Evolutionary conservation across 352 stramenopile genomes (phyloP), one percentile per base, ranked within the genome.

Genomic region (Globisporangium spiculum): DNA sequence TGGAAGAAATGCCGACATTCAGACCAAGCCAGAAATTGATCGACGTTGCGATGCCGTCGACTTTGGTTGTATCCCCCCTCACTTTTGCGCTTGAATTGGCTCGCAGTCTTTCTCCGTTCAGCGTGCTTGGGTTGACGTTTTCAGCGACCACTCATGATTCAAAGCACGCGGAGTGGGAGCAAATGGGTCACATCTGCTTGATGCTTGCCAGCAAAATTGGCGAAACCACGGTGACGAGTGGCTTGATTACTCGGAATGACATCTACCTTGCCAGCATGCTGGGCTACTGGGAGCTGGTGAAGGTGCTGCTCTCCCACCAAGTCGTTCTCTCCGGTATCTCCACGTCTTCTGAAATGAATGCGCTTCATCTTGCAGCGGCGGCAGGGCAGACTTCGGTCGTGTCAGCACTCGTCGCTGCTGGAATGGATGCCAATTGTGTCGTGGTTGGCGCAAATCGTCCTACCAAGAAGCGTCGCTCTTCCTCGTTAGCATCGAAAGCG

Each of bases 401-500:
- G 22, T 78, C 70, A 52, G 72, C 72, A 7, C 73, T 91, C 27
- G 65, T 81, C 24, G 73, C 80, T 20, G 77, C 77, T 6, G 80
- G 83, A 24, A 86, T 87, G 73, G 81, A 89, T 50, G 77, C 88
- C 4, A 91, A 88, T 41, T 91, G 75, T 50, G 55, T 75, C 24
- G n/a, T 72, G 0, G 27, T 9, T 56, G 46, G 18, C 34, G 27
- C n/a, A 20, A 46, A 32, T 4, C 60, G 12, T 16, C 38, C 18
- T 9, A 2, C 9, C 20, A 56, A 18, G 12, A 64, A 38, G 20
- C 57, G 32, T 34, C 41, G 6, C 2, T 10, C 22, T 20, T 38
- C n/a, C 48, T 68, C 26, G 32, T 41, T 26, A 55, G 41, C 63
- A 9, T 52, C 38, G 38, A 66, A 66, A 24, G 20, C 34, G 7